A percentile compares a stretch with the other conserved stretches of the same genome.
Conservation (phyloP, 164 flowering plant genomes). For the Piper longum region DNA sequence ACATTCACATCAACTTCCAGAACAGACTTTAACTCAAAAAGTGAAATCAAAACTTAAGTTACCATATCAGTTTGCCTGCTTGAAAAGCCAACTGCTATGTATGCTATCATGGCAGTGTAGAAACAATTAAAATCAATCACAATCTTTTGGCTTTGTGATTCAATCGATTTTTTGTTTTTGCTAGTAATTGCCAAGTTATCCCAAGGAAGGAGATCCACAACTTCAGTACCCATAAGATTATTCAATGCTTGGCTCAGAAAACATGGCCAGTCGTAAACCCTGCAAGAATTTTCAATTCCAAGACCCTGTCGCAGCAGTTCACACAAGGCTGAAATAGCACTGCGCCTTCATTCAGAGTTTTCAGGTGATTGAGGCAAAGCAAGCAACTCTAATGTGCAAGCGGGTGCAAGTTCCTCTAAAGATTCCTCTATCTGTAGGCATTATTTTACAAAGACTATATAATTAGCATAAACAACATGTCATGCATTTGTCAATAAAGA, state of each 20-base stretch:
- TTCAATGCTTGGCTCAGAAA: constrained; percentile 70
- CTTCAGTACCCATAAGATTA: constrained; percentile 71
- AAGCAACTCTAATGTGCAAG: constrained; percentile 79
- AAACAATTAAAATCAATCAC: constrained; percentile 75
- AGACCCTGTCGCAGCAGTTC: constrained; percentile 92
- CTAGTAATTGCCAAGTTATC: constrained; percentile 48
- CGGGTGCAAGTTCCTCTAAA: constrained; percentile 91
- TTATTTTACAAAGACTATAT: neutral
- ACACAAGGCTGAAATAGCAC: constrained; percentile 83
- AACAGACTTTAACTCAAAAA: neutral
- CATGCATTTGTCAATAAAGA: neutral
- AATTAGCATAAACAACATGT: neutral
- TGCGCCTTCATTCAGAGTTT: constrained; percentile 75
- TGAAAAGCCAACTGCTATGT: constrained; percentile 82
- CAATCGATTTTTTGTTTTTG: constrained; percentile 79
- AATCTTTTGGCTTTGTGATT: constrained; percentile 78
- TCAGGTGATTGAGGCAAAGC: constrained; percentile 67
- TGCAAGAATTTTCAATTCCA: constrained; percentile 68
- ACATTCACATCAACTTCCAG: neutral
- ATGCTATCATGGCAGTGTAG: constrained; percentile 56
- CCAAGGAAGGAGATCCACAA: constrained; percentile 87
- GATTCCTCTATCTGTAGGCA: constrained; percentile 64
- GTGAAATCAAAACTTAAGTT: constrained; percentile 10
- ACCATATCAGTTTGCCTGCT: constrained; percentile 78
- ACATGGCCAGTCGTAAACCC: constrained; percentile 74